Evolutionary conservation across 2,329 filamentous ascomycete species (phyloP).

Genomic region (Coniella lustricola): DNA sequence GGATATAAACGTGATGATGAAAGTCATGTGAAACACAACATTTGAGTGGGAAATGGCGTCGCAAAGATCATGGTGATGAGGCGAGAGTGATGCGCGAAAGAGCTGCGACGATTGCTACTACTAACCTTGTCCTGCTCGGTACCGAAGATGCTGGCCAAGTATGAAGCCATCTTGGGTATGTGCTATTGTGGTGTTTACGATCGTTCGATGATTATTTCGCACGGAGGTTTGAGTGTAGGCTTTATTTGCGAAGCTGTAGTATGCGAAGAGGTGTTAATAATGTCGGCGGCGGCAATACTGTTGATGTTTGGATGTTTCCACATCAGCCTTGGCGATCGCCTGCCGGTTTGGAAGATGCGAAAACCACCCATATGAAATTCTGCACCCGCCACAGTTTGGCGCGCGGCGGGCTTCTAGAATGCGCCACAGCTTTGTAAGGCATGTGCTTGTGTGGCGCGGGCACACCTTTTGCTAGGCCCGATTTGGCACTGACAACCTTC

Average conservation of each 20-base stretch:
- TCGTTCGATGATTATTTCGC: neutral
- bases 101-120: neutral
- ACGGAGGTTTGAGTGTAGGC: too few relatives aligned
- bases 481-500: too few relatives aligned
- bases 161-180: constrained; percentile 71
- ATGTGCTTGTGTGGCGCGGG: neutral
- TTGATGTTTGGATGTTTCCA: neutral
- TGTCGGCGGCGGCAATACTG: neutral
- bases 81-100: neutral
- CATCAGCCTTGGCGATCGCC: neutral
- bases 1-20: too few relatives aligned
- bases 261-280: neutral
- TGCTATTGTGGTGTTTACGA: neutral
- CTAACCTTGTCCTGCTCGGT: constrained; percentile 88
- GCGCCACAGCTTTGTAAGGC: constrained; percentile 3
- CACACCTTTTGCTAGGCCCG: too few relatives aligned
- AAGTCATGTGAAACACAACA: too few relatives aligned
- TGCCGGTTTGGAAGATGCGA: too few relatives aligned
- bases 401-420: neutral
- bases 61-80: too few relatives aligned
- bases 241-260: neutral
- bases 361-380: neutral
- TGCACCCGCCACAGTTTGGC: neutral
- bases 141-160: constrained; percentile 98
- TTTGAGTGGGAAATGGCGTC: too few relatives aligned